Evolutionary conservation across 139 green algal species (phyloP).

Genomic region (Chlorella sorokiniana): DNA sequence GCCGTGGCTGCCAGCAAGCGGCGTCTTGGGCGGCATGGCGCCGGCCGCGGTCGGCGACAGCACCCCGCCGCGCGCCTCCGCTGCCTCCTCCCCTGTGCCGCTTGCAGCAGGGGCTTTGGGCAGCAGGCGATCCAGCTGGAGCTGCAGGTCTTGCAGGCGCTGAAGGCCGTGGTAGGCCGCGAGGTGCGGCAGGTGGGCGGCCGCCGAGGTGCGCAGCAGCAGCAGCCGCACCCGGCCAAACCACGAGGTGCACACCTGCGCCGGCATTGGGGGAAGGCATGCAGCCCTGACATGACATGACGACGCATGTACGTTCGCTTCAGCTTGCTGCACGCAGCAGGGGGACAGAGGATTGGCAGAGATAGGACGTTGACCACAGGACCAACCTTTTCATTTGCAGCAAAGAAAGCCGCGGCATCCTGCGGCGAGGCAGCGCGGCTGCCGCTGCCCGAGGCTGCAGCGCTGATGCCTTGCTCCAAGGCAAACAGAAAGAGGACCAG

Average conservation of each 20-base stretch:
- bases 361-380: not conserved
- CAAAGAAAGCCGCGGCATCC: not conserved
- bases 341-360: not conserved
- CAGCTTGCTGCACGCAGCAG: not conserved
- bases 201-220: constrained; percentile 42
- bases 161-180: constrained; percentile 1
- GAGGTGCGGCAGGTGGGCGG: constrained; percentile 23
- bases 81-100: not conserved
- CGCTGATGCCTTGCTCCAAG: constrained; percentile 18
- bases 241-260: constrained; percentile 79
- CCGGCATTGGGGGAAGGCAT: not conserved
- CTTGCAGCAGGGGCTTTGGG: not conserved
- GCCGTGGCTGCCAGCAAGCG: not conserved
- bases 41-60: not conserved
- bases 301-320: not conserved
- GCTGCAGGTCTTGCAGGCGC: constrained; percentile 27
- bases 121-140: constrained; percentile 10
- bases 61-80: not conserved
- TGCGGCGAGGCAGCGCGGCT: not conserved
- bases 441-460: constrained; percentile 3
- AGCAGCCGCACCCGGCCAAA: constrained; percentile 56
- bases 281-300: no score
- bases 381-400: constrained; percentile 27
- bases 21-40: not conserved
- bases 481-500: constrained; percentile 30